Evolutionary conservation across 169 alveolate species (phyloP).

Genomic region (Babesia gibsoni): DNA sequence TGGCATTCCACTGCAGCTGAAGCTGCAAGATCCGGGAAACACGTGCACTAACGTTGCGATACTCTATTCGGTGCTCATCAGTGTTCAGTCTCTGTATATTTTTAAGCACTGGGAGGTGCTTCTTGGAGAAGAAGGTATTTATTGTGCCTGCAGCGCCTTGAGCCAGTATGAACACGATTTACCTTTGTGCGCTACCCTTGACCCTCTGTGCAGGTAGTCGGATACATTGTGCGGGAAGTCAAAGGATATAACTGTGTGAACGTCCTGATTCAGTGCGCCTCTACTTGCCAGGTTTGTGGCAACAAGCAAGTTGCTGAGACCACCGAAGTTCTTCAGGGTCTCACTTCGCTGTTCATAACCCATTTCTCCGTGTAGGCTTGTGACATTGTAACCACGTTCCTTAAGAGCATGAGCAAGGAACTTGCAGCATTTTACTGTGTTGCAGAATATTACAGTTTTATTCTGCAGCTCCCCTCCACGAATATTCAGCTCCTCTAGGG

Average conservation of each 20-base stretch:
- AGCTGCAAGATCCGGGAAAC: constrained; percentile 33
- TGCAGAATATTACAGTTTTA: constrained; percentile 46
- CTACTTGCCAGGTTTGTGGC: constrained; percentile 55
- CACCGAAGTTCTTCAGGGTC: constrained; percentile 8
- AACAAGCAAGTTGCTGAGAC: constrained; percentile 23
- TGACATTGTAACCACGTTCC: constrained; percentile 46
- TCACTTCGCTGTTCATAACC: constrained; percentile 50
- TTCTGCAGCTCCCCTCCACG: background rate
- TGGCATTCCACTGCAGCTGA: constrained; percentile 44
- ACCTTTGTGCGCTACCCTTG: constrained; percentile 26
- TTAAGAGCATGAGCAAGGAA: constrained; percentile 37
- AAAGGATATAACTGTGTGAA: constrained; percentile 42
- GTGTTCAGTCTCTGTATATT: constrained; percentile 31
- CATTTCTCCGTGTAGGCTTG: constrained; percentile 58
- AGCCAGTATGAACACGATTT: background rate
- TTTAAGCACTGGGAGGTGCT: constrained; percentile 42
- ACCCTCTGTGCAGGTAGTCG: constrained; percentile 33
- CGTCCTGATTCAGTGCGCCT: constrained; percentile 1
- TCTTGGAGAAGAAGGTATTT: constrained; percentile 35
- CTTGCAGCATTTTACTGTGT: constrained; percentile 57
- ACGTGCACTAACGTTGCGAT: constrained; percentile 44
- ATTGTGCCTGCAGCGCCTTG: constrained; percentile 8
- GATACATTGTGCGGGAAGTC: constrained; percentile 55
- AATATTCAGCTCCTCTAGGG: constrained; percentile 30
- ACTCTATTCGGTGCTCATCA: constrained; percentile 30